Evolutionary conservation across 192 early-diverging fungal genomes (phyloP), one percentile per base, ranked within the genome.

Genomic region (Diversispora eburnea): DNA sequence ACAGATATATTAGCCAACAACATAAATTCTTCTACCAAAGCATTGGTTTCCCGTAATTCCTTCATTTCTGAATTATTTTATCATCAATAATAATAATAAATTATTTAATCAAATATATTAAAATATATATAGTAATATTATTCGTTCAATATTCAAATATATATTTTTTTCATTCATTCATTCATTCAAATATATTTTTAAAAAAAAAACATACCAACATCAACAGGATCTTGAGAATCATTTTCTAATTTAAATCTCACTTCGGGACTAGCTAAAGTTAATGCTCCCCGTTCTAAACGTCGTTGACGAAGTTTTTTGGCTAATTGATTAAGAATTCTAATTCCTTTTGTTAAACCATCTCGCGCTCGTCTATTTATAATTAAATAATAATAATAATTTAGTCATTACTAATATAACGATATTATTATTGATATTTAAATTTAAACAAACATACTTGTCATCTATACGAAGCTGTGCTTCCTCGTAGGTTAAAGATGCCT

Each of bases 11-110:
- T 99, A 67, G 98, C 98, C 58, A 97, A 78, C 75, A 97, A 85
- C 95, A 97, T 99, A 87, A 96, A 97, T 82, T 99, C 97, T 79
- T 99, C 97, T 59, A 99, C 95, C 77, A 99, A 79, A 10, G 90
- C 89, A 83, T 99, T 99, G 52, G 90, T 91, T 55, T 97, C 97
- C 75, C 89, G 89, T 52, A 93, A 73, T 60, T 90, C 85, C 77
- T 94, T 93, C 78, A 92, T 87, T 61, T 92, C 91, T 52, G 6
- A 19, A 4, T 74, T 54, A 54, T 17, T 9, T 33, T 54, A 54
- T 54, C 12, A 67, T 70, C 49, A 81, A 54, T 13, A 10, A 17
- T 54, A 54, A 17, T 54, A 54, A 17, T 17, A 54, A 54, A 17
- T 10, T 9, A 17, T 17, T 52, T 4, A 4, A 54, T 54, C 51